phyloP scores from a whole-genome alignment of 148 eudicot species.

The Polygonum aviculare region DNA sequence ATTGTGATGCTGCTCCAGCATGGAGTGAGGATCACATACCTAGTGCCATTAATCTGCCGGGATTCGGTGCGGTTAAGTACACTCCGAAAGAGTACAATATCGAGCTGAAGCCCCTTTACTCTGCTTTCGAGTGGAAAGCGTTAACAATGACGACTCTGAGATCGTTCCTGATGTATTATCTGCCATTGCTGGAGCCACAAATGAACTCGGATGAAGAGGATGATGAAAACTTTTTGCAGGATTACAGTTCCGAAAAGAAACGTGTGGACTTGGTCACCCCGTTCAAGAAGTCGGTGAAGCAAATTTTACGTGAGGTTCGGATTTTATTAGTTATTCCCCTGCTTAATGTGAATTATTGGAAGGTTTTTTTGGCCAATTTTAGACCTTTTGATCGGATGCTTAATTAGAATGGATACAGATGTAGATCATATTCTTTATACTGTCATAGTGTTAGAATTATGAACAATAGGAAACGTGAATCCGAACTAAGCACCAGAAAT shows the following conservation, averaged over 20 bases:
- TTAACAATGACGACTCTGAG: constrained; percentile 63
- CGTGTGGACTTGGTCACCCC: constrained; percentile 69
- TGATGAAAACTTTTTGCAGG: constrained; percentile 66
- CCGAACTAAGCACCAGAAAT: not conserved
- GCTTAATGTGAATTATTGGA: not conserved
- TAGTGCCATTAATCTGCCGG: constrained; percentile 17
- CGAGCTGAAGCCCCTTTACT: constrained; percentile 62
- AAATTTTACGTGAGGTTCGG: constrained; percentile 75
- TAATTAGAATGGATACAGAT: not conserved
- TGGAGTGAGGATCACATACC: constrained; percentile 46
- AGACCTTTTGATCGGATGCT: not conserved
- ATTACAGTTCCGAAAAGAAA: constrained; percentile 22
- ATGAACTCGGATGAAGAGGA: constrained; percentile 50
- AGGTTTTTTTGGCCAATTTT: not conserved
- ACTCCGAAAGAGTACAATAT: constrained; percentile 51
- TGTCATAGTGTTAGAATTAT: not conserved
- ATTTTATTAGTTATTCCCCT: not conserved
- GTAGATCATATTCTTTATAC: not conserved
- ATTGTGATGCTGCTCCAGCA: constrained; percentile 70
- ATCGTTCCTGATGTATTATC: constrained; percentile 66
- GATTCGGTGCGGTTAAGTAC: constrained; percentile 22
- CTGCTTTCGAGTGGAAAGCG: constrained; percentile 68
- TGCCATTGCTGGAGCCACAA: constrained; percentile 79
- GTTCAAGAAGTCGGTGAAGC: constrained; percentile 71
- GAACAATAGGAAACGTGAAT: not conserved